Percentiles rank a stretch among this genome's conserved stretches.
phyloP scores from a whole-genome alignment of 208 protist genomes.

The Leptomonas seymouri region DNA sequence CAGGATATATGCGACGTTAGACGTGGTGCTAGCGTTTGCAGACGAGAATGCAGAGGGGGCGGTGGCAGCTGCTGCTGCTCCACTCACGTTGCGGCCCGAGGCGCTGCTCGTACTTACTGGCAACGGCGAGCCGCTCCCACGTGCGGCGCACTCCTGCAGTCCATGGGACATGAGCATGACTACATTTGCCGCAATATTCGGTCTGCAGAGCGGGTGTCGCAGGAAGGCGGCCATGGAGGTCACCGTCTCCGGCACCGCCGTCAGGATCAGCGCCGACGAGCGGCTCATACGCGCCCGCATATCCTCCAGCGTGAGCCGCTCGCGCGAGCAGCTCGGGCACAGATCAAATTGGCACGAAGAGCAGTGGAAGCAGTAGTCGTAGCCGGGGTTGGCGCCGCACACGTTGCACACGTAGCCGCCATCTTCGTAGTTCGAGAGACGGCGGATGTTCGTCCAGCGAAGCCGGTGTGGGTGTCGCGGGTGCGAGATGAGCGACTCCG shows the following conservation, averaged over 20 bases:
- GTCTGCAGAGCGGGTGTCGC: slow-evolving; percentile 48
- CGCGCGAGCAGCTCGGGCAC: slow-evolving; percentile 67
- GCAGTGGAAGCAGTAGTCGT: slow-evolving; percentile 70
- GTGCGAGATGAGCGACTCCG: slow-evolving; percentile 48
- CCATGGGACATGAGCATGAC: slow-evolving; percentile 52
- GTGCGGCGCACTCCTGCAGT: slow-evolving; percentile 58
- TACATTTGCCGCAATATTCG: slow-evolving; percentile 37
- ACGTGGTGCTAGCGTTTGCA: background rate
- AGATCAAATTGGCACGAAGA: slow-evolving; percentile 67
- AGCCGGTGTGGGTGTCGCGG: slow-evolving; percentile 74
- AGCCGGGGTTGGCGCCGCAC: slow-evolving; percentile 53
- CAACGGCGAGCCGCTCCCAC: slow-evolving; percentile 30
- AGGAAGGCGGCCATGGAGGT: slow-evolving; percentile 51
- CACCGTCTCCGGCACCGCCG: slow-evolving; percentile 33
- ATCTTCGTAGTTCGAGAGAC: slow-evolving; percentile 43
- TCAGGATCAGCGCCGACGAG: slow-evolving; percentile 28
- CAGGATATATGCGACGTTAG: background rate
- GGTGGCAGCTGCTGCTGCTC: background rate
- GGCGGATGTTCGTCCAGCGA: slow-evolving; percentile 56
- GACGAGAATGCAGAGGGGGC: background rate
- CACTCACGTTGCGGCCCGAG: background rate
- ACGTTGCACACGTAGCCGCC: slow-evolving; percentile 64
- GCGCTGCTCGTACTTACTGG: background rate
- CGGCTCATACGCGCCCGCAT: slow-evolving; percentile 43
- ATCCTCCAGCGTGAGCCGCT: slow-evolving; percentile 44